These are phyloP conservation scores for Tricholoma sp. DNA, from an alignment of 768 basidiomycete genomes.

Conservation along the genomic window DNA sequence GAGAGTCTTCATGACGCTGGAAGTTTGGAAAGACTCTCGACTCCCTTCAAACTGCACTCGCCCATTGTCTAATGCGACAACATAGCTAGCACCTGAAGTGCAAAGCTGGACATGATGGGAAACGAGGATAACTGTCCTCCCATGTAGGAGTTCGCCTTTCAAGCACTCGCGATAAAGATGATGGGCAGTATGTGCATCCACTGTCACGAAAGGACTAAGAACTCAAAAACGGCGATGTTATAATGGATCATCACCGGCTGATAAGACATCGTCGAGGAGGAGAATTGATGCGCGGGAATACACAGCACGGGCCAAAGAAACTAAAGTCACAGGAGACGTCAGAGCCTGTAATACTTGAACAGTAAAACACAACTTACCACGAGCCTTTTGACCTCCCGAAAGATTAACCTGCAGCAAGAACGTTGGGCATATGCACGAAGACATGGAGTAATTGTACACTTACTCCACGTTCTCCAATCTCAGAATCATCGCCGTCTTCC, in stretches of 20 bases:
- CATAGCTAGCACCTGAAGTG: slow-evolving; percentile 70
- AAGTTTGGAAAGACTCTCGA: slow-evolving; percentile 58
- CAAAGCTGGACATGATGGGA: slow-evolving; percentile 94
- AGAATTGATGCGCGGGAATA: slow-evolving; percentile 84
- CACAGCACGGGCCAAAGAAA: slow-evolving; percentile 81
- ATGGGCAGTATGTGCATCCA: slow-evolving; percentile 90
- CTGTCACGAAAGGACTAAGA: slow-evolving; percentile 26
- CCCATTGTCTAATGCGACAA: slow-evolving; percentile 82
- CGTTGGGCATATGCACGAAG: neutral
- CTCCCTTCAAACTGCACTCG: slow-evolving; percentile 70
- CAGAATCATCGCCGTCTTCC: slow-evolving; percentile 84
- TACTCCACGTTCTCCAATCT: slow-evolving; percentile 85
- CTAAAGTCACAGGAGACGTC: slow-evolving; percentile 25
- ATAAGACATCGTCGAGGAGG: slow-evolving; percentile 78
- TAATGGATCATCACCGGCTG: slow-evolving; percentile 34
- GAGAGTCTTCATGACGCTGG: slow-evolving; percentile 60
- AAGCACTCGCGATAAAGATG: slow-evolving; percentile 84
- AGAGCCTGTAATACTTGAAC: neutral
- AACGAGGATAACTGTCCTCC: slow-evolving; percentile 85
- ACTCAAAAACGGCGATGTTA: neutral
- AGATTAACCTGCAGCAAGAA: slow-evolving; percentile 34
- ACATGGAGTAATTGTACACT: slow-evolving; percentile 11
- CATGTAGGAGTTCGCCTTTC: slow-evolving; percentile 73
- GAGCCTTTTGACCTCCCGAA: slow-evolving; percentile 65
- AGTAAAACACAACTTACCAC: slow-evolving; percentile 40